Evolutionary conservation across 768 basidiomycete species (phyloP).

Genomic region (Lactifluus subvellereus): DNA sequence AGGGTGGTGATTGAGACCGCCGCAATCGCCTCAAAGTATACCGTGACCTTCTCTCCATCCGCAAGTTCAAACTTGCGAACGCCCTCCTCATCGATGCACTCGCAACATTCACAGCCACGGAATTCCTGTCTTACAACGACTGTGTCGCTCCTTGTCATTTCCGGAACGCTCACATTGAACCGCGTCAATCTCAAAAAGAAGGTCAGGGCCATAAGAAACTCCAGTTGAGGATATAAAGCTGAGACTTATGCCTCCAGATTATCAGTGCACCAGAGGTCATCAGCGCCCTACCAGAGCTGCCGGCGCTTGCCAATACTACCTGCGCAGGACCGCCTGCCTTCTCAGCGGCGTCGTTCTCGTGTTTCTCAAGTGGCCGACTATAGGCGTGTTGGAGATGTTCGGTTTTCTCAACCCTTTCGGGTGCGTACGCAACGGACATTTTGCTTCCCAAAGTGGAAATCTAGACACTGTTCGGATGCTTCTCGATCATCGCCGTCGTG

Average conservation of each 20-base stretch:
- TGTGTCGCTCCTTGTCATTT: constrained; percentile 76
- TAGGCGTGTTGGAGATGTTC: too few species aligned
- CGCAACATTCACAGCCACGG: constrained; percentile 90
- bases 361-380: too few species aligned
- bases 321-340: too few species aligned
- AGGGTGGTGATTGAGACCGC: constrained; percentile 98
- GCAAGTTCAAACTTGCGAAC: constrained; percentile 82
- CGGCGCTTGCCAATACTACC: too few species aligned
- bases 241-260: too few species aligned
- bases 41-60: constrained; percentile 76
- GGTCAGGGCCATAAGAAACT: constrained; percentile 36
- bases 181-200: constrained; percentile 89
- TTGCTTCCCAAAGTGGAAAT: too few species aligned
- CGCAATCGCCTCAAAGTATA: constrained; percentile 97
- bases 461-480: too few species aligned
- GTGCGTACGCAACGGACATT: too few species aligned
- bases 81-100: constrained; percentile 85
- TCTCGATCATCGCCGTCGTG: neutral
- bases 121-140: constrained; percentile 82
- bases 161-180: constrained; percentile 65
- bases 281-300: too few species aligned
- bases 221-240: neutral
- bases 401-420: too few species aligned
- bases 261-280: too few species aligned
- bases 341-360: too few species aligned